These are phyloP conservation scores for Penicillium paradoxum DNA, from an alignment of 495 filamentous ascomycete genomes.

Conservation along the genomic window DNA sequence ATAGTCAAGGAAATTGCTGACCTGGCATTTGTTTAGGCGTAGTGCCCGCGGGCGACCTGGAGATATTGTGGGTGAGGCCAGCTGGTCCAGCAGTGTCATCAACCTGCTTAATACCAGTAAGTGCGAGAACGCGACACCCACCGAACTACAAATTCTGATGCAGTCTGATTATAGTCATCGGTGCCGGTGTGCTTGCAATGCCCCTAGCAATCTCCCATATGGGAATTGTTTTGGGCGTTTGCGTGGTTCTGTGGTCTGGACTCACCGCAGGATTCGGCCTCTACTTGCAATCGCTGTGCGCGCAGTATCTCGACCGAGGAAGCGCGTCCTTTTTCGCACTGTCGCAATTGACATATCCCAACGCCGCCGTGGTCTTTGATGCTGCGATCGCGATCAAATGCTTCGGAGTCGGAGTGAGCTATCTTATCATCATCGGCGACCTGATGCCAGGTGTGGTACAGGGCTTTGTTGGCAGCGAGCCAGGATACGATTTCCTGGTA, in stretches of 20 bases:
- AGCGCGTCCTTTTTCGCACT: conserved; percentile 82
- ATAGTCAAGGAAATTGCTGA: conserved; percentile 12
- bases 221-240: conserved; percentile 73
- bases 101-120: conserved; percentile 89
- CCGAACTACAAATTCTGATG: background rate
- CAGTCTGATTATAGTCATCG: conserved; percentile 59
- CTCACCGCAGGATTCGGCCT: conserved; percentile 85
- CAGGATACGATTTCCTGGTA: conserved; percentile 63
- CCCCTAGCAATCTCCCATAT: conserved; percentile 89
- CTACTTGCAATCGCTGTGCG: conserved; percentile 89
- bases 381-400: conserved; percentile 96
- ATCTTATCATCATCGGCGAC: conserved; percentile 97
- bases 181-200: conserved; percentile 92
- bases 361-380: conserved; percentile 93
- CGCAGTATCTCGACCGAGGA: conserved; percentile 85
- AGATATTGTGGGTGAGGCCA: conserved; percentile 62
- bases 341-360: conserved; percentile 93
- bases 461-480: conserved; percentile 62
- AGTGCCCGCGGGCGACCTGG: conserved; percentile 45
- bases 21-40: conserved; percentile 28
- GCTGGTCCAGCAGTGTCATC: conserved; percentile 87
- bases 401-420: conserved; percentile 93
- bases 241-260: conserved; percentile 89
- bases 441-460: conserved; percentile 91
- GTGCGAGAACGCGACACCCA: conserved; percentile 10